phyloP scores from a whole-genome alignment of 352 stramenopile genomes.

The Pythium diclinum region DNA sequence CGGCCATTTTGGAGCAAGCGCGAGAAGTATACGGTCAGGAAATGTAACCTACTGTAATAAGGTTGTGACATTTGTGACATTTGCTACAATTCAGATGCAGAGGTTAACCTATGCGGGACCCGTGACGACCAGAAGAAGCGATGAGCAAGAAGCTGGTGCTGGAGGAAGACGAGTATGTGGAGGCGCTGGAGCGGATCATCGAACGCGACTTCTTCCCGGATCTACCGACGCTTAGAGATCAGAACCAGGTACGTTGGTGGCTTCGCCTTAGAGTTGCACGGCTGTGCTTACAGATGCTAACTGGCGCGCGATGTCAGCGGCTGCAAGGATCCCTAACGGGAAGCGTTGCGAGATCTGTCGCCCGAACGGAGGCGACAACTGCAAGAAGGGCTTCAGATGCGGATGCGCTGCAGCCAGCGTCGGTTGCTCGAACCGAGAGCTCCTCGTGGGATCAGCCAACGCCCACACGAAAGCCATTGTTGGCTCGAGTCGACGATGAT shows the following conservation, averaged over 20 bases:
- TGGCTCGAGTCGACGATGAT: constrained; percentile 10
- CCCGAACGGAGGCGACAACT: background rate
- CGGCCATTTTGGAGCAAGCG: constrained; percentile 36
- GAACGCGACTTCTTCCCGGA: constrained; percentile 88
- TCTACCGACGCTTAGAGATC: constrained; percentile 49
- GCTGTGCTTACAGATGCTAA: background rate
- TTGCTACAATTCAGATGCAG: background rate
- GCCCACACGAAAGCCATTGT: constrained; percentile 22
- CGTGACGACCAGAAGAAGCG: background rate
- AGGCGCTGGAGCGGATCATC: constrained; percentile 72
- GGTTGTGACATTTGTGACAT: constrained; percentile 10
- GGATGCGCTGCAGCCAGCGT: background rate
- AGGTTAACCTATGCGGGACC: constrained; percentile 21
- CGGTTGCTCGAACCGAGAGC: constrained; percentile 8
- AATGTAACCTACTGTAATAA: constrained; percentile 13
- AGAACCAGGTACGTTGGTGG: constrained; percentile 37
- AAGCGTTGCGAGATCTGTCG: background rate
- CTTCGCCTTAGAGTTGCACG: background rate
- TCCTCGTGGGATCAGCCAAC: constrained; percentile 67
- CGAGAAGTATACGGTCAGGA: constrained; percentile 37
- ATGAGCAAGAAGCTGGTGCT: constrained; percentile 59
- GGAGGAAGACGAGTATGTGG: constrained; percentile 81
- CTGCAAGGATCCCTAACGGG: background rate
- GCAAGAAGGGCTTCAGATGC: background rate
- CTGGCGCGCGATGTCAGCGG: background rate